A percentile compares a stretch with the other conserved stretches of the same genome.
Evolutionary conservation across 176 grass and related monocot genomes (phyloP).

Genomic region (Ensete glaucum): DNA sequence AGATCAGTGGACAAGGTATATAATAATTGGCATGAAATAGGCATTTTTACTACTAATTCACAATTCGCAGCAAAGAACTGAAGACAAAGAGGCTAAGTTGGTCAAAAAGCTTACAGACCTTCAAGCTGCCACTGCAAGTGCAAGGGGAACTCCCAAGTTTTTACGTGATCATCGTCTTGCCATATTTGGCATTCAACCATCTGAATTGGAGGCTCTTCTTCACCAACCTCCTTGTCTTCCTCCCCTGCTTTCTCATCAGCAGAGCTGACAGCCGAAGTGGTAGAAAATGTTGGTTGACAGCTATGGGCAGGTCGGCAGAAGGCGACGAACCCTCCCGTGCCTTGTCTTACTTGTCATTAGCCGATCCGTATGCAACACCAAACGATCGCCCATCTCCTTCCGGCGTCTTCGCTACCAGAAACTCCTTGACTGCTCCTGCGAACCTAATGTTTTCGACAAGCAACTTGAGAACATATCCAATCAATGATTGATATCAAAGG

Average conservation of each 20-base stretch:
- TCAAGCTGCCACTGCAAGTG: conserved; percentile 67
- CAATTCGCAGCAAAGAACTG: no score
- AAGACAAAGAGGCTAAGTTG: background rate
- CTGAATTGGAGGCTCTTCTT: conserved; percentile 43
- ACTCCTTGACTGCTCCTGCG: no score
- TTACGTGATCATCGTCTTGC: conserved; percentile 63
- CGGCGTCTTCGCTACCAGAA: no score
- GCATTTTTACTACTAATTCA: no score
- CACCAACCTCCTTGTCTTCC: conserved; percentile 14
- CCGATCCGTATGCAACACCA: conserved; percentile 46
- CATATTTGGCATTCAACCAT: conserved; percentile 76
- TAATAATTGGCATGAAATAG: no score
- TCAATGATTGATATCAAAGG: no score
- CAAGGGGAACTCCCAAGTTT: conserved; percentile 65
- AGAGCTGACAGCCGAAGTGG: conserved; percentile 5
- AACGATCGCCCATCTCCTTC: conserved; percentile 54
- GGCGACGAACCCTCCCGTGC: background rate
- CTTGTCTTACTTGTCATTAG: conserved; percentile 5
- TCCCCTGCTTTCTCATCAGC: conserved; percentile 4
- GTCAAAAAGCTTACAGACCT: conserved; percentile 15
- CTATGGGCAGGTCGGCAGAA: background rate
- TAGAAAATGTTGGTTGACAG: background rate
- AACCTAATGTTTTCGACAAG: no score
- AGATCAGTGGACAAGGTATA: no score
- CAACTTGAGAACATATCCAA: no score